Evolutionary conservation across 225 moss, liverwort and hornwort species (phyloP).

Genomic region (Sphagnum contortum): DNA sequence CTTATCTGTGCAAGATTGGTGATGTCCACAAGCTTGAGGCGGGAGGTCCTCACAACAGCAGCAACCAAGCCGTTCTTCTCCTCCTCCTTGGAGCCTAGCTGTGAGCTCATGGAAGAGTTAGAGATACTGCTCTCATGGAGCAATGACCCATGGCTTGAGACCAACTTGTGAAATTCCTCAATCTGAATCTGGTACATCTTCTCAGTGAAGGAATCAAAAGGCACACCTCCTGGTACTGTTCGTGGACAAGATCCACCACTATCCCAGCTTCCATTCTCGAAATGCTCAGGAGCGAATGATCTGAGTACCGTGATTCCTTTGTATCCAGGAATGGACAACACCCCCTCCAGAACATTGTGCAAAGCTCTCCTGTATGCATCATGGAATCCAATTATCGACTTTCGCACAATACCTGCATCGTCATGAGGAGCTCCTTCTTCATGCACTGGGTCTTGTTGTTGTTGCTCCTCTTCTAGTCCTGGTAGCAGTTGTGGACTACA

Average conservation of each 20-base stretch:
- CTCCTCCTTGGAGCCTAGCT: no score
- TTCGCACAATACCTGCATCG: no score
- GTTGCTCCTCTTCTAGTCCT: conserved; percentile 7
- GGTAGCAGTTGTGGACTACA: conserved; percentile 25
- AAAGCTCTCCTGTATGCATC: conserved; percentile 32
- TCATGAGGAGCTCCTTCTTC: no score
- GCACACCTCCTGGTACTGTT: conserved; percentile 26
- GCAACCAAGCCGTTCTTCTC: no score
- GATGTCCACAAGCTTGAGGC: conserved; percentile 57
- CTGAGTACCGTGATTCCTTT: conserved; percentile 38
- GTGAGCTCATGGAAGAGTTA: background rate
- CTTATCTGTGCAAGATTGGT: conserved; percentile 49
- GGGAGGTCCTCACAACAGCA: background rate
- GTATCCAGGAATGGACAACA: conserved; percentile 19
- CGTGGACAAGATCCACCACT: conserved; percentile 39
- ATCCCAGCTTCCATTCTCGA: conserved; percentile 46
- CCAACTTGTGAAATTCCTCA: conserved; percentile 16
- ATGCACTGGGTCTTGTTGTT: no score
- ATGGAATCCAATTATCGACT: conserved; percentile 20
- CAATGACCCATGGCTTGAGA: no score
- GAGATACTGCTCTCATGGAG: conserved; percentile 1
- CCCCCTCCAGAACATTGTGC: conserved; percentile 22
- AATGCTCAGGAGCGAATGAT: conserved; percentile 65
- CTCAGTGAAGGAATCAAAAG: conserved; percentile 20
- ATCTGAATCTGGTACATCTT: conserved; percentile 50